These are phyloP conservation scores for Tolypocladium endophyticum DNA, from an alignment of 2,329 filamentous ascomycete genomes.

Conservation along the genomic window DNA sequence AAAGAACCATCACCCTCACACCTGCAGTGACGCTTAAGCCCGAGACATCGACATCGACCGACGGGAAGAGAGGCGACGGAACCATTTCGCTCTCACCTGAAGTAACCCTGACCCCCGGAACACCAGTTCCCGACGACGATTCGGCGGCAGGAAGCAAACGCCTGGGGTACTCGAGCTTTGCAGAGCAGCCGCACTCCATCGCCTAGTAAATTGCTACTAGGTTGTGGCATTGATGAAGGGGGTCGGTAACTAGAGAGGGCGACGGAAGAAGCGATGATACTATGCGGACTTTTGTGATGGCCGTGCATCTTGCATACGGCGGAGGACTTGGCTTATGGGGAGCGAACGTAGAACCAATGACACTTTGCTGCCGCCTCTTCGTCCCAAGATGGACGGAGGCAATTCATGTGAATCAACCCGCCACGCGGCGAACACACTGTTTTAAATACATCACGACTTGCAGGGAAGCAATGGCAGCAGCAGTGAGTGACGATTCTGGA, in stretches of 20 bases:
- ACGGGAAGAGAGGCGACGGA: neutral
- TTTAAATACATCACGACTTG: neutral
- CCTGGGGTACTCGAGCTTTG: constrained; percentile 27
- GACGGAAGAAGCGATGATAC: neutral
- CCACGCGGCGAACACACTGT: neutral
- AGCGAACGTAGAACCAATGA: neutral
- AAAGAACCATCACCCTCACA: neutral
- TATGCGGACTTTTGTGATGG: neutral
- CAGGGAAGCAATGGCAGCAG: neutral
- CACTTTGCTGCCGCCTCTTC: neutral
- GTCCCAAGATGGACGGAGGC: neutral
- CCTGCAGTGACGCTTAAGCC: constrained; percentile 5
- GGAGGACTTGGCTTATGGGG: neutral
- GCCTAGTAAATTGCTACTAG: constrained; percentile 16
- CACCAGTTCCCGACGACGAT: constrained; percentile 26
- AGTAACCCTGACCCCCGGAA: constrained; percentile 39
- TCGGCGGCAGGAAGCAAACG: constrained; percentile 30
- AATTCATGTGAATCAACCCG: neutral
- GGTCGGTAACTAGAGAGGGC: neutral
- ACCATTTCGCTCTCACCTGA: constrained; percentile 20
- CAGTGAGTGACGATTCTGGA: neutral
- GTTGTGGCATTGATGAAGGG: neutral
- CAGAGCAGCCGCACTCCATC: constrained; percentile 22
- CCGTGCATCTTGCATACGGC: constrained; percentile 1
- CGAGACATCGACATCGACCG: constrained; percentile 27